These are phyloP conservation scores for Trichoderma sp. DNA, from an alignment of 2,329 filamentous ascomycete genomes.

Conservation along the genomic window DNA sequence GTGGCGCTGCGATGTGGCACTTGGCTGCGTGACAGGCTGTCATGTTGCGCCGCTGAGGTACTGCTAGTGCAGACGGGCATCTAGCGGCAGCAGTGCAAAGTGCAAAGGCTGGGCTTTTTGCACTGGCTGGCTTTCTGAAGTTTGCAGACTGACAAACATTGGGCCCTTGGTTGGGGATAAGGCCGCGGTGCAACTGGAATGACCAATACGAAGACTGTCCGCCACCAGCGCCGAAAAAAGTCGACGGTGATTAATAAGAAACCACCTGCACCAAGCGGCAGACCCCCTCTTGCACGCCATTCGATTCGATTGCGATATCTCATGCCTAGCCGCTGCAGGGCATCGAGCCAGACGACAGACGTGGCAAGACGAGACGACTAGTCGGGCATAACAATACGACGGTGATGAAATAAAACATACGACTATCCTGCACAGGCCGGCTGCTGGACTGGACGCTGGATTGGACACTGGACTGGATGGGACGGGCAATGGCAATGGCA, in stretches of 20 bases:
- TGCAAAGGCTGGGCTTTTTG: not conserved
- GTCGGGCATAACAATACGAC: not conserved
- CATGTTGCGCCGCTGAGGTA: constrained; percentile 14
- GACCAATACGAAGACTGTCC: constrained; percentile 6
- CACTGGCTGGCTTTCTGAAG: constrained; percentile 4
- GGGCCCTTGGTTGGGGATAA: not conserved
- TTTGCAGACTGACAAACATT: constrained; percentile 9
- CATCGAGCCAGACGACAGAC: not conserved
- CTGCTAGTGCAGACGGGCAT: not conserved
- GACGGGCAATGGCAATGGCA: not conserved
- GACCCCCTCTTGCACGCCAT: not conserved
- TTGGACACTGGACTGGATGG: not conserved
- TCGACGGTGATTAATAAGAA: not conserved
- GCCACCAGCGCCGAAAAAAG: not conserved
- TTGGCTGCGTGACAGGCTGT: constrained; percentile 17
- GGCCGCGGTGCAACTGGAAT: constrained; percentile 11
- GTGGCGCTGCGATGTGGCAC: constrained; percentile 12
- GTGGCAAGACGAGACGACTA: constrained; percentile 11
- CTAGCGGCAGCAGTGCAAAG: not conserved
- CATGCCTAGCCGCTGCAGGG: constrained; percentile 3
- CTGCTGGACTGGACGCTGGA: not conserved
- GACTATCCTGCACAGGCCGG: not conserved
- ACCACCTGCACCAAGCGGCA: not conserved
- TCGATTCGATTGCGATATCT: not conserved
- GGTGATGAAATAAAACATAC: constrained; percentile 11